Evolutionary conservation across 352 stramenopile species (phyloP).

Genomic region (Phytophthora syringae): DNA sequence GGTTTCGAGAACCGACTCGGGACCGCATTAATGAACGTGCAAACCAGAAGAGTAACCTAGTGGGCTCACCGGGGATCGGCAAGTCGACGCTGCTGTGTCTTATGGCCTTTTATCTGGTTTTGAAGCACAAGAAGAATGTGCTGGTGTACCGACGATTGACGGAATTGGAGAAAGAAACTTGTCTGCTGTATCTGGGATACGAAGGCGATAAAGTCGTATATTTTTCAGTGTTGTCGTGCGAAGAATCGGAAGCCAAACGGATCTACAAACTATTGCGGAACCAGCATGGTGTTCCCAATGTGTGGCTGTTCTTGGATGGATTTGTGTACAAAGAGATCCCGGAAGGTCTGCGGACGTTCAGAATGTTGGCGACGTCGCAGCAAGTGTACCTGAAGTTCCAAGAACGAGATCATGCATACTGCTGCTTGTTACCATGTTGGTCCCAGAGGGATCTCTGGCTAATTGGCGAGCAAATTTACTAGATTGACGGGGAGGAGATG

Average conservation of each 20-base stretch:
- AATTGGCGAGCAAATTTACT: background rate
- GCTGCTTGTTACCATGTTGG: constrained; percentile 19
- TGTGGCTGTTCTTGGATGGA: constrained; percentile 18
- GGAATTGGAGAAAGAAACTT: constrained; percentile 3
- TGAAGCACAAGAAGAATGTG: constrained; percentile 43
- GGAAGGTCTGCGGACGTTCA: constrained; percentile 14
- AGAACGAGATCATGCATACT: constrained; percentile 14
- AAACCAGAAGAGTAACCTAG: constrained; percentile 33
- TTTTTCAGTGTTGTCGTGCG: constrained; percentile 2
- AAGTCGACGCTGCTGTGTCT: constrained; percentile 44
- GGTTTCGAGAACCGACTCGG: constrained; percentile 25
- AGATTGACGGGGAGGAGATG: constrained; percentile 5
- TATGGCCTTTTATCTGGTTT: constrained; percentile 37
- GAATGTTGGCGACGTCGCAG: constrained; percentile 32
- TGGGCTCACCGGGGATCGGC: constrained; percentile 28
- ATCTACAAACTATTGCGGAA: background rate
- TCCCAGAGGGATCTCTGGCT: constrained; percentile 9
- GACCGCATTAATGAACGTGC: constrained; percentile 14
- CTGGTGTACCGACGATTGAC: constrained; percentile 35
- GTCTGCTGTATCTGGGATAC: constrained; percentile 15
- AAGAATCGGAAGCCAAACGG: background rate
- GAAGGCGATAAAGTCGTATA: constrained; percentile 15
- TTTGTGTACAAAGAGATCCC: constrained; percentile 13
- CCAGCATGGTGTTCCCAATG: background rate
- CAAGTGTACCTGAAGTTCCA: constrained; percentile 17